Conservation (phyloP, 768 basidiomycete genomes). For the Amanita phalloides region DNA sequence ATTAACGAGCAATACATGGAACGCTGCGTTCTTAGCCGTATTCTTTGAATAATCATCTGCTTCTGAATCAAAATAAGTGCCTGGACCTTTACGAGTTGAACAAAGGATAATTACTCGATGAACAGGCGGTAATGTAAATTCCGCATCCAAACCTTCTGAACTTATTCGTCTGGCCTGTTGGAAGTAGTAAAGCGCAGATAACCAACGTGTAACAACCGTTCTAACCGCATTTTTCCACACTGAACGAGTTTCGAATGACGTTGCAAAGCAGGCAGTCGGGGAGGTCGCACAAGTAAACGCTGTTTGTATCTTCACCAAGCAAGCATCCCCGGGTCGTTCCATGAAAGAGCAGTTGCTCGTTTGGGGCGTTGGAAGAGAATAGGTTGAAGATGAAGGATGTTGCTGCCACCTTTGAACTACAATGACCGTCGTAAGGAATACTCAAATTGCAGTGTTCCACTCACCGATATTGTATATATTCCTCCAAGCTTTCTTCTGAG, state of each 20-base stretch:
- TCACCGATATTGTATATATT: conserved; percentile 38
- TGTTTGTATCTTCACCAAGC: conserved; percentile 39
- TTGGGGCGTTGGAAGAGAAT: conserved; percentile 20
- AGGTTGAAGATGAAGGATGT: conserved; percentile 1
- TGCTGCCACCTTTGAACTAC: background rate
- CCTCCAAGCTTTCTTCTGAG: conserved; percentile 29
- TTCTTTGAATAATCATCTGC: conserved; percentile 55
- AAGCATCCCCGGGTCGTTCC: conserved; percentile 53
- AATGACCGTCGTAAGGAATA: background rate
- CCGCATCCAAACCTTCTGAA: conserved; percentile 58
- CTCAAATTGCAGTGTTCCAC: background rate
- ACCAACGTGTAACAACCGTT: background rate
- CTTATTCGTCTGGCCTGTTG: conserved; percentile 41
- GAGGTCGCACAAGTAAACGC: conserved; percentile 36
- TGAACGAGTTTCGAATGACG: conserved; percentile 49
- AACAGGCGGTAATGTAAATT: conserved; percentile 57
- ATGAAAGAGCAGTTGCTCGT: conserved; percentile 56
- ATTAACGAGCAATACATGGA: conserved; percentile 44
- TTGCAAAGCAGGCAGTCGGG: conserved; percentile 44
- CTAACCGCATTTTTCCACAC: conserved; percentile 48
- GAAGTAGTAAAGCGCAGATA: background rate
- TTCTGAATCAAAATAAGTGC: conserved; percentile 25
- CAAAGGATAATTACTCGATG: conserved; percentile 38
- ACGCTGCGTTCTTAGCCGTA: conserved; percentile 25
- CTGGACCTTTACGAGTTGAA: background rate